A percentile compares a stretch with the other conserved stretches of the same genome.
Evolutionary conservation across 371 early-diverging fungal genomes (phyloP).

Genomic region (Lichtheimia ramosa): DNA sequence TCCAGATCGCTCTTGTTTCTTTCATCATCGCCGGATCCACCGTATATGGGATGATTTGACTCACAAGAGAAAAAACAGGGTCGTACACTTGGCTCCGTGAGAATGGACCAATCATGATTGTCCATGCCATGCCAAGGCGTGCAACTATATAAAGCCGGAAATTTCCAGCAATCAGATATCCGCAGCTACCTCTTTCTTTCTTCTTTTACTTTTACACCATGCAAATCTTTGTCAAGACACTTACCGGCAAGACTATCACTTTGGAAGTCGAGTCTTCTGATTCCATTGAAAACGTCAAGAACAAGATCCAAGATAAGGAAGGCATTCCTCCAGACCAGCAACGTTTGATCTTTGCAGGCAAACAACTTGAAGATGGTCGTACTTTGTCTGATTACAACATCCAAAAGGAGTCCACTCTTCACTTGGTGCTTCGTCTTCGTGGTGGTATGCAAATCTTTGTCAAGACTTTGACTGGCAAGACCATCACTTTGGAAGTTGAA

Average conservation of each 20-base stretch:
- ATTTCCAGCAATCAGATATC: background rate
- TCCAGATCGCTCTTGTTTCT: too few species aligned
- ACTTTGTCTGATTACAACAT: slow-evolving; percentile 56
- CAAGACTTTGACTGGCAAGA: slow-evolving; percentile 93
- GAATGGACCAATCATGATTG: background rate
- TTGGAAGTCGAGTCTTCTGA: slow-evolving; percentile 90
- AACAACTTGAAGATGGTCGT: slow-evolving; percentile 90
- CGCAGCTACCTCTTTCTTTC: slow-evolving; percentile 1
- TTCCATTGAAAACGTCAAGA: slow-evolving; percentile 89
- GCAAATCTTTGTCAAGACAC: slow-evolving; percentile 67
- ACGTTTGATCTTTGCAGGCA: slow-evolving; percentile 93
- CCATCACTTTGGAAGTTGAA: slow-evolving; percentile 93
- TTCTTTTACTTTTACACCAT: slow-evolving; percentile 8
- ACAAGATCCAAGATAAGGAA: slow-evolving; percentile 95
- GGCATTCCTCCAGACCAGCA: slow-evolving; percentile 97
- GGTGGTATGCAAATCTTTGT: slow-evolving; percentile 59
- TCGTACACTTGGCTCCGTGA: background rate
- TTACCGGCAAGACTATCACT: slow-evolving; percentile 93
- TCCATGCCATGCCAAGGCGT: background rate
- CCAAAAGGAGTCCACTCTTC: too few species aligned
- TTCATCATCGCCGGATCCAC: background rate
- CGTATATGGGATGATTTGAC: slow-evolving; percentile 1
- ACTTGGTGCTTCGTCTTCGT: slow-evolving; percentile 89
- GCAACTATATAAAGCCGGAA: background rate
- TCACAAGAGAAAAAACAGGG: background rate